Base-by-base conservation (phyloP, 2,329 filamentous ascomycete species). In the Claviceps pazoutovae region DNA sequence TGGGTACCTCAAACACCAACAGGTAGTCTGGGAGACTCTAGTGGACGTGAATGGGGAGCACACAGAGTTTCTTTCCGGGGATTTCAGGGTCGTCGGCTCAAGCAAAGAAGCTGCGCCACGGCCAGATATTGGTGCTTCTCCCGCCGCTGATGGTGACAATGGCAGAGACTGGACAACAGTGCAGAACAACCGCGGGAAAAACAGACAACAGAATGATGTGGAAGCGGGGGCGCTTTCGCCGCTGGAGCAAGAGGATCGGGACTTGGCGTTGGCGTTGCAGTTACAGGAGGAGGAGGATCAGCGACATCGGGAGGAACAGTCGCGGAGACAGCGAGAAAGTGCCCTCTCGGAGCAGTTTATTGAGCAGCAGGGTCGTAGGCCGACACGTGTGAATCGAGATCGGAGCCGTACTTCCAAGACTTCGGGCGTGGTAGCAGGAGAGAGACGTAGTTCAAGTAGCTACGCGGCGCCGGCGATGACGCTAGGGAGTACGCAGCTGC, bases 1-100 rank as follows among this genome's bases (percentile, higher is more conserved):
- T 26, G 93, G 93, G 1, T 98, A 95, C 62, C 83, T 85, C 11
- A 79, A 76, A 9, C 88, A 96, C 59, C 84, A 89, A 16, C 91
- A 97, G 64, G 82, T 98, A 13, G 88, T 98, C 0, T 98, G 93
- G 93, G 93, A 98, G 67, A 93, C 85, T 9, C 74, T 98, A 2
- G 84, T 86, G 1, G 91, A 97, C 60, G 83, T 95, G 21, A 93
- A 83, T 49, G 93, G 93, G 7, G 84, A 86, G 60, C 79, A 79
- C 14, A 83, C 87, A 2, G 86, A 90, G 62, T 88, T 94, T 60
- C 88, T 88, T 58, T 88, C 89, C 0, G 93, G 93, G 1, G 90
- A 97, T 61, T 97, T 97, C 66, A 79, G 84, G 36, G 74, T 86
- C 0, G 86, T 96, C n/a, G 83, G 88, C 83, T 58, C 69, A 63